phyloP scores from a whole-genome alignment of 345 rosid species.

The Orychophragmus violaceus region DNA sequence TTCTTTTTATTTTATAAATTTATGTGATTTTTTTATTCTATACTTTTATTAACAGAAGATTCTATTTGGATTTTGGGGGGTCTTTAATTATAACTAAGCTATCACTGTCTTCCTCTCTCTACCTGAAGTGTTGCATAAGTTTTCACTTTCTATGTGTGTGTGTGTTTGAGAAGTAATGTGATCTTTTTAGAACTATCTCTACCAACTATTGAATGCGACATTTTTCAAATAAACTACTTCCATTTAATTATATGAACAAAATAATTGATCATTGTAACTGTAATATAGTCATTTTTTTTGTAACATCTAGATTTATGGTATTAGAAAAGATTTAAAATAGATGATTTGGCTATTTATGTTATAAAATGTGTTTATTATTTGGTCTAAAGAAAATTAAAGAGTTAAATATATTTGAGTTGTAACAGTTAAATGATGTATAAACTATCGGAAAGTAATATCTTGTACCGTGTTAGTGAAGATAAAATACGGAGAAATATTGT shows the following conservation, averaged over 20 bases:
- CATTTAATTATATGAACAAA: background rate
- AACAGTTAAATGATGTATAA: too few species aligned
- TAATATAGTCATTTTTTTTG: too few species aligned
- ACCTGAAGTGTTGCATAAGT: constrained; percentile 39
- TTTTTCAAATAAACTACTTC: constrained; percentile 13
- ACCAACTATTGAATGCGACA: constrained; percentile 30
- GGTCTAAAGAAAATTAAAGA: too few species aligned
- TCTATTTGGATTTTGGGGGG: constrained; percentile 29
- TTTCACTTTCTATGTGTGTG: constrained; percentile 26
- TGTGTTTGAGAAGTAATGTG: constrained; percentile 30
- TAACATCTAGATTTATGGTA: too few species aligned
- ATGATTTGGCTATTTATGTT: too few species aligned
- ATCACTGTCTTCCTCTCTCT: constrained; percentile 32
- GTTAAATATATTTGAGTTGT: too few species aligned
- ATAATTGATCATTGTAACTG: too few species aligned
- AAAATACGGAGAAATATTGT: too few species aligned
- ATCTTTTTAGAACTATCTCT: constrained; percentile 31
- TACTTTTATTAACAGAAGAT: constrained; percentile 16
- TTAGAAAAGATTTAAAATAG: too few species aligned
- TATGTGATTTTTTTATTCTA: background rate
- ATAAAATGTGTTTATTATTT: too few species aligned
- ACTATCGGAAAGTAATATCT: too few species aligned
- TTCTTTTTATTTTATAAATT: constrained; percentile 9
- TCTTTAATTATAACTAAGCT: constrained; percentile 30
- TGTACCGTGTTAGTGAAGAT: too few species aligned